A percentile compares a stretch with the other conserved stretches of the same genome.
phyloP scores from a whole-genome alignment of 352 stramenopile genomes.

The Lagenidium giganteum region DNA sequence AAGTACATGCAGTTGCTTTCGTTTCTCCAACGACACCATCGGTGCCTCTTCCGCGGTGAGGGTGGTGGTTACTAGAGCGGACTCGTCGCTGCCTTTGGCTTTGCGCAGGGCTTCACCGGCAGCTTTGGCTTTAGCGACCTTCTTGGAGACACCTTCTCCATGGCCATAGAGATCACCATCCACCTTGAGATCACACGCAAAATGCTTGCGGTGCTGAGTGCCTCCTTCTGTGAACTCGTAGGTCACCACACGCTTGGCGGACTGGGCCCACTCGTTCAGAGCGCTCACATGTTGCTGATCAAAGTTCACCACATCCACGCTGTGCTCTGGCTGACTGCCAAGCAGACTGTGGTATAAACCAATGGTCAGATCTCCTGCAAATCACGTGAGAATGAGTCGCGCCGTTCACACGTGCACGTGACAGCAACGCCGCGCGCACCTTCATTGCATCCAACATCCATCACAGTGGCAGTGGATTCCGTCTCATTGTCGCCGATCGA shows the following conservation, averaged over 20 bases:
- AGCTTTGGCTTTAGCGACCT: conserved; percentile 76
- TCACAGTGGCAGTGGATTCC: conserved; percentile 22
- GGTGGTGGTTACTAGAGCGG: not conserved
- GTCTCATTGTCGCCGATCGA: conserved; percentile 4
- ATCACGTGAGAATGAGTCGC: not conserved
- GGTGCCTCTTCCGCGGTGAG: not conserved
- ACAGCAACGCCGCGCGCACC: conserved; percentile 11
- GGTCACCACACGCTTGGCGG: conserved; percentile 50
- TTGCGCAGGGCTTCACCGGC: conserved; percentile 34
- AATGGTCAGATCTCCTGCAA: conserved; percentile 58
- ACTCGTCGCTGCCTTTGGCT: not conserved
- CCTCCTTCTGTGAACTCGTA: conserved; percentile 57
- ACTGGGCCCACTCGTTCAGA: conserved; percentile 69
- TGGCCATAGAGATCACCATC: conserved; percentile 37
- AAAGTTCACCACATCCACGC: conserved; percentile 35
- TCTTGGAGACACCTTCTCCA: conserved; percentile 72
- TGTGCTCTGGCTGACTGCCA: conserved; percentile 5
- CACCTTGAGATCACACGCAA: conserved; percentile 52
- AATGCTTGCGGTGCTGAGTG: conserved; percentile 52
- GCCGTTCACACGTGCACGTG: too few relatives aligned
- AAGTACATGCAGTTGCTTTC: conserved; percentile 46
- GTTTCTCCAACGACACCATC: conserved; percentile 15
- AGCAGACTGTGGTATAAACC: conserved; percentile 61
- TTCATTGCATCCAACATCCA: conserved; percentile 86
- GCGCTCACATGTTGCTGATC: conserved; percentile 49